A percentile compares a stretch with the other conserved stretches of the same genome.
phyloP scores from a whole-genome alignment of 176 grass and related monocot species.

The Ampelocalamus luodianensis region DNA sequence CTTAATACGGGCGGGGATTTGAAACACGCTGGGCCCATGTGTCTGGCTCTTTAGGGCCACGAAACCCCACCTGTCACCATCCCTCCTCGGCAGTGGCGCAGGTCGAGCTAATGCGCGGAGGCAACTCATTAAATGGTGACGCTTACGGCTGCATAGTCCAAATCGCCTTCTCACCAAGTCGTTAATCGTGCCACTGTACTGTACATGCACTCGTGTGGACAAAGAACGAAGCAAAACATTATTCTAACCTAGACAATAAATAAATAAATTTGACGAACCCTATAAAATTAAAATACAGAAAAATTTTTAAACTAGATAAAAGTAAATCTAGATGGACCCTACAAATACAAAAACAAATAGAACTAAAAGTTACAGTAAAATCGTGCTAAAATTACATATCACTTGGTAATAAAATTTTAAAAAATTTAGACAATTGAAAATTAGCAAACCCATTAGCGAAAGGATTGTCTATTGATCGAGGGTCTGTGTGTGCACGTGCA shows the following conservation, averaged over 20 bases:
- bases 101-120: constrained; percentile 4
- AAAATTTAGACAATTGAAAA: no score
- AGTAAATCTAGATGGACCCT: no score
- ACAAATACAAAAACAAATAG: no score
- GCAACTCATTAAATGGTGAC: constrained; percentile 17
- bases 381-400: no score
- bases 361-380: no score
- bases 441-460: no score
- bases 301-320: no score
- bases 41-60: constrained; percentile 28
- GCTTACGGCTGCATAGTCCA: not conserved
- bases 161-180: not conserved
- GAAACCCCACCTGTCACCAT: constrained; percentile 43
- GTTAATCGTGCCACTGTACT: not conserved
- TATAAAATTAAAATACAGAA: no score
- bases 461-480: no score
- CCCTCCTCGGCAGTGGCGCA: constrained; percentile 12
- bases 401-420: no score
- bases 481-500: not conserved
- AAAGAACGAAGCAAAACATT: not conserved
- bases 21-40: constrained; percentile 35
- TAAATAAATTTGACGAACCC: no score
- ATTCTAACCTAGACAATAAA: no score
- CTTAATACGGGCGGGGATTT: constrained; percentile 9
- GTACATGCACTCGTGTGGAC: not conserved